phyloP scores from a whole-genome alignment of 768 basidiomycete genomes.

The Termitomyces sp. region DNA sequence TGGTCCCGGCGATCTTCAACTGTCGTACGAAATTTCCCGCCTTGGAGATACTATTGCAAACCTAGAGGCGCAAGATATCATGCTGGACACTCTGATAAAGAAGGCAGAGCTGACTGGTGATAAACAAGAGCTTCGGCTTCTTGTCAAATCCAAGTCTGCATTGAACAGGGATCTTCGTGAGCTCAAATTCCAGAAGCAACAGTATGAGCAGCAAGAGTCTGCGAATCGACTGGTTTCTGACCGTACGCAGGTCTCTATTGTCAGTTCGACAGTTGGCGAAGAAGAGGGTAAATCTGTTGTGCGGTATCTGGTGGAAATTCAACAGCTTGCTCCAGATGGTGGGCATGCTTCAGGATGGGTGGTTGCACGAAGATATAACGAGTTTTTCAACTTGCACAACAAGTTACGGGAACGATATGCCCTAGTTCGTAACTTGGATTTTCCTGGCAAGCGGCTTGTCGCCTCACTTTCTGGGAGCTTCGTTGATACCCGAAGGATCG shows the following conservation, averaged over 20 bases:
- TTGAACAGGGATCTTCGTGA: slow-evolving; percentile 81
- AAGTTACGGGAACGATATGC: slow-evolving; percentile 74
- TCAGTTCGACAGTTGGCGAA: slow-evolving; percentile 76
- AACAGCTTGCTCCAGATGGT: slow-evolving; percentile 79
- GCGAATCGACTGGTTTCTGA: slow-evolving; percentile 83
- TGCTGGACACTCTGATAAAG: slow-evolving; percentile 84
- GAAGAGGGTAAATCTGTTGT: slow-evolving; percentile 89
- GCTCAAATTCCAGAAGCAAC: slow-evolving; percentile 82
- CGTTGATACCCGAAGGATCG: slow-evolving; percentile 72
- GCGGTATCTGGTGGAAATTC: slow-evolving; percentile 87
- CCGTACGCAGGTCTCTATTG: slow-evolving; percentile 79
- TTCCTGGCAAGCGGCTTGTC: slow-evolving; percentile 92
- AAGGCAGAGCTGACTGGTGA: slow-evolving; percentile 95
- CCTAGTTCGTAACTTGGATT: slow-evolving; percentile 68
- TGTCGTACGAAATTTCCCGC: slow-evolving; percentile 81
- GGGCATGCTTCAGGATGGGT: slow-evolving; percentile 86
- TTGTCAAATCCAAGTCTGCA: slow-evolving; percentile 76
- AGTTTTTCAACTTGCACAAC: slow-evolving; percentile 88
- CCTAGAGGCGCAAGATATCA: slow-evolving; percentile 73
- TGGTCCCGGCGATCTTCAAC: slow-evolving; percentile 84
- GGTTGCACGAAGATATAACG: slow-evolving; percentile 89
- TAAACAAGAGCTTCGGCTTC: slow-evolving; percentile 75
- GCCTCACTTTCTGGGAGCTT: slow-evolving; percentile 84
- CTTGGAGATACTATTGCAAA: slow-evolving; percentile 72
- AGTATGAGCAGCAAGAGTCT: slow-evolving; percentile 93